Percentiles rank a stretch among this genome's conserved stretches.
These are phyloP conservation scores for Flaveria floridana DNA, from an alignment of 140 eudicot species.

Conservation along the genomic window DNA sequence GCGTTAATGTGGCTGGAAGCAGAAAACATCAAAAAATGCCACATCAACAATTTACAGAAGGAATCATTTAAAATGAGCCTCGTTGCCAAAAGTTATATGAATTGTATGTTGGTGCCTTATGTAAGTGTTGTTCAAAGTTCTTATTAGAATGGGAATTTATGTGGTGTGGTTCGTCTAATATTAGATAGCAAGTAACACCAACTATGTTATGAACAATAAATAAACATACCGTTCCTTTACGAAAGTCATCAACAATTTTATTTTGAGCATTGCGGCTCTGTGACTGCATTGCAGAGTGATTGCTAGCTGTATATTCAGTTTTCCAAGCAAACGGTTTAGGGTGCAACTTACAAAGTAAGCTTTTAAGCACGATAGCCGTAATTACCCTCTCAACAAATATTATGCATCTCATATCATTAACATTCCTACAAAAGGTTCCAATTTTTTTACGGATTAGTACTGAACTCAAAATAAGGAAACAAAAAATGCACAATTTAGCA, in stretches of 20 bases:
- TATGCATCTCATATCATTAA: constrained; percentile 65
- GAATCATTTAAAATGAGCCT: neutral
- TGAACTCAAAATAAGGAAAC: neutral
- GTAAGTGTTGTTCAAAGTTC: neutral
- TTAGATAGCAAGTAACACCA: neutral
- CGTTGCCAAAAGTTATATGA: neutral
- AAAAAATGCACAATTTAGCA: constrained; percentile 6
- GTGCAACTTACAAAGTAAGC: constrained; percentile 51
- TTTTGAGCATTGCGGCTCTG: constrained; percentile 70
- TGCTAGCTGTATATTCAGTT: constrained; percentile 63
- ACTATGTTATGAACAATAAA: neutral
- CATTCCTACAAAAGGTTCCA: constrained; percentile 36
- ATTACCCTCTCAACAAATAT: constrained; percentile 72
- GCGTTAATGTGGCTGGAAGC: neutral
- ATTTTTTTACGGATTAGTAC: neutral
- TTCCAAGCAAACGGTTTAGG: constrained; percentile 54
- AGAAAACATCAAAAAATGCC: neutral
- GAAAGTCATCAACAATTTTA: constrained; percentile 68
- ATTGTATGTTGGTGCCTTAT: neutral
- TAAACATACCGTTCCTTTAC: constrained; percentile 58
- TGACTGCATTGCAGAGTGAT: constrained; percentile 34
- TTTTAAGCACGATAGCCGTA: constrained; percentile 58
- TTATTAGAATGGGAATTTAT: neutral
- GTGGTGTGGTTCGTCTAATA: neutral
- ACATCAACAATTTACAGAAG: neutral